These are phyloP conservation scores for Hygrocybe punicea DNA, from an alignment of 768 basidiomycete genomes.

Conservation along the genomic window DNA sequence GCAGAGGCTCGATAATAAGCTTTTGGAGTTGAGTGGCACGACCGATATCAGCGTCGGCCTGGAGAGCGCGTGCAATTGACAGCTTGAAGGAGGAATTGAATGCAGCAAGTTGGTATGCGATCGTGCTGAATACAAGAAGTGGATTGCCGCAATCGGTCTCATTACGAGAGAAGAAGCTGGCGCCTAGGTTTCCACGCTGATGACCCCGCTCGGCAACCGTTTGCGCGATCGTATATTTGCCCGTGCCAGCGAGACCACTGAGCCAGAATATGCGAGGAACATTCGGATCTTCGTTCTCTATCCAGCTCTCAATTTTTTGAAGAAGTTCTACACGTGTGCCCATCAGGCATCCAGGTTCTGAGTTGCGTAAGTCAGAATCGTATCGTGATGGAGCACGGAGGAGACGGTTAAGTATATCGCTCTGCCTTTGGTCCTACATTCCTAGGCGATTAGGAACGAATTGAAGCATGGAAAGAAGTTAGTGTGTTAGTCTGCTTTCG, in stretches of 20 bases:
- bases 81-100: not conserved
- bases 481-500: too few relatives aligned
- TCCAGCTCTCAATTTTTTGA: constrained; percentile 1
- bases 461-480: not conserved
- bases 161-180: constrained; percentile 1
- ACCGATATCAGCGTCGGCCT: not conserved
- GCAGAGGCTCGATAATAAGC: not conserved
- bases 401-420: not conserved
- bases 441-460: not conserved
- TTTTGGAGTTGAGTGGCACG: not conserved
- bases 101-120: not conserved
- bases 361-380: not conserved
- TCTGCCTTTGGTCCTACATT: not conserved
- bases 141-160: not conserved
- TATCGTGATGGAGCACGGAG: not conserved
- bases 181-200: not conserved
- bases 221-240: constrained; percentile 3
- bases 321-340: not conserved
- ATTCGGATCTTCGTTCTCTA: not conserved
- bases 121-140: not conserved
- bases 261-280: constrained; percentile 15
- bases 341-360: not conserved
- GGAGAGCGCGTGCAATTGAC: not conserved
- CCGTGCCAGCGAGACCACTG: constrained; percentile 17
- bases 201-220: not conserved